Conservation (phyloP, 2,329 filamentous ascomycete genomes). For the Helotiales sp. region DNA sequence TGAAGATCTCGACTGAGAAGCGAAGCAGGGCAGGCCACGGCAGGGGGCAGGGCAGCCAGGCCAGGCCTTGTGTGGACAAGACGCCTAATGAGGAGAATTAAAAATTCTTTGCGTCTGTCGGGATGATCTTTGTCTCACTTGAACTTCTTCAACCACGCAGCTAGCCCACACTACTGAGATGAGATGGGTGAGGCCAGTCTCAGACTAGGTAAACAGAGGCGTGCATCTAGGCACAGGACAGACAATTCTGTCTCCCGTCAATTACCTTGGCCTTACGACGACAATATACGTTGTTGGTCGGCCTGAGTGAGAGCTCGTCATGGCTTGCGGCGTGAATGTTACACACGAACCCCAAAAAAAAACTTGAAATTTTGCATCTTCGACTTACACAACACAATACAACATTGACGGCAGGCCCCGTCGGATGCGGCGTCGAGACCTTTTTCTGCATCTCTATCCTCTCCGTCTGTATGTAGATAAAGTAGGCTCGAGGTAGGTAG, state of each 20-base stretch:
- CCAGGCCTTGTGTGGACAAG: conserved; percentile 3
- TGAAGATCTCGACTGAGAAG: conserved; percentile 14
- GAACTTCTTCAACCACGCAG: neutral
- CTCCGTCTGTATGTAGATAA: neutral
- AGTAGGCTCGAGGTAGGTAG: no score
- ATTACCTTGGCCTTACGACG: conserved; percentile 1
- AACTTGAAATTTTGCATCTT: conserved; percentile 4
- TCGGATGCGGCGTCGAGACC: conserved; percentile 15
- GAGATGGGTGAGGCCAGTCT: no score
- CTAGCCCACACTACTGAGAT: no score
- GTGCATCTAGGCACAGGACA: neutral
- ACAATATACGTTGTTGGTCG: neutral
- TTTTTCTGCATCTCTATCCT: neutral
- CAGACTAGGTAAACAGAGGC: neutral
- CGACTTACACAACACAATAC: neutral
- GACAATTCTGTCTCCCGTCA: no score
- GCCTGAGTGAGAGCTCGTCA: conserved; percentile 9
- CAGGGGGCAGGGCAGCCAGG: no score
- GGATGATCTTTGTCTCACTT: neutral
- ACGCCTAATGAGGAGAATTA: conserved; percentile 16
- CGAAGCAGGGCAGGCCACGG: neutral
- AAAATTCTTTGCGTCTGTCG: conserved; percentile 14
- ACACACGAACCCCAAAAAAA: neutral
- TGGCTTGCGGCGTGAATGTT: neutral
- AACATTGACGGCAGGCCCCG: neutral